Conservation (phyloP, 352 stramenopile species). For the Elongisporangium undulatum region DNA sequence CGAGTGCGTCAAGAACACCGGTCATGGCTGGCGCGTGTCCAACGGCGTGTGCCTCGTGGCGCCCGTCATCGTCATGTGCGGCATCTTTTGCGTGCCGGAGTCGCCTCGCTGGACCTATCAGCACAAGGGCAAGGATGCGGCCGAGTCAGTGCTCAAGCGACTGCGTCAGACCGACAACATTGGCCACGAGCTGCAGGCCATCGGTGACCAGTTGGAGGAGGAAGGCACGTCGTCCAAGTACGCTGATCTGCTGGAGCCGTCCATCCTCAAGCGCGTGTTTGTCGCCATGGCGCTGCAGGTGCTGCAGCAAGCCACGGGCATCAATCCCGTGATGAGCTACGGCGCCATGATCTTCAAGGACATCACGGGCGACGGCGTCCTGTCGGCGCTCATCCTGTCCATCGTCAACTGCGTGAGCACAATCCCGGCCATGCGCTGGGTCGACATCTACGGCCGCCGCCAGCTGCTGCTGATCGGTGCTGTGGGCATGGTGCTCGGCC, state of each 20-base stretch:
- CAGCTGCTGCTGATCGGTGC: conserved; percentile 23
- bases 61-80: conserved; percentile 3
- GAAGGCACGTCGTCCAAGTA: conserved; percentile 12
- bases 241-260: conserved; percentile 21
- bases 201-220: conserved; percentile 22
- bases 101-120: conserved; percentile 6
- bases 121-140: conserved; percentile 15
- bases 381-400: conserved; percentile 24
- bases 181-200: conserved; percentile 20
- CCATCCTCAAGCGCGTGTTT: no score
- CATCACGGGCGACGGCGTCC: conserved; percentile 17
- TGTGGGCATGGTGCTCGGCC: conserved; percentile 28
- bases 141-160: conserved; percentile 11
- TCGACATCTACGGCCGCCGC: conserved; percentile 25
- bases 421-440: conserved; percentile 33
- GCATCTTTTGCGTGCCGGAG: conserved; percentile 7
- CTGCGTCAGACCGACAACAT: conserved; percentile 18
- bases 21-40: conserved; percentile 19
- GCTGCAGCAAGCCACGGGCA: conserved; percentile 27
- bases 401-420: conserved; percentile 26
- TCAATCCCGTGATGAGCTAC: conserved; percentile 32
- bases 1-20: conserved; percentile 15
- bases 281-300: conserved; percentile 27
- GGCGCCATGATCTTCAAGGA: no score
- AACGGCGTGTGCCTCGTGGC: conserved; percentile 20